Evolutionary conservation across 2,329 filamentous ascomycete species (phyloP), one percentile per base, ranked within the genome.

Genomic region (Oidium heveae): DNA sequence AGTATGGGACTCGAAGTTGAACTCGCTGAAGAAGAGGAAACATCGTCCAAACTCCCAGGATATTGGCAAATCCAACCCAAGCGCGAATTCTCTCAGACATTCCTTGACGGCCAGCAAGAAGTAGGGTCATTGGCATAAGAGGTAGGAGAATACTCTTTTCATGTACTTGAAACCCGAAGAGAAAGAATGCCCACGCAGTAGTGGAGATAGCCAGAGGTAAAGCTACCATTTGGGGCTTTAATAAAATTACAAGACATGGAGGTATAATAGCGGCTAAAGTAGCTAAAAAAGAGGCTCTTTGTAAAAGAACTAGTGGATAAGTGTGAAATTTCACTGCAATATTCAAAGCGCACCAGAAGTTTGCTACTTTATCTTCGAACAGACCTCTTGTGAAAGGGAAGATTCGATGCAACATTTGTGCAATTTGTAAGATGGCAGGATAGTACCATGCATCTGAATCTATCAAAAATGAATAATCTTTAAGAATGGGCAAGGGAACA

Each of bases 151-250:
- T 86, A 60, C 88, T 95, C 74, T 98, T 98, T 70, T 98, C 91
- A 63, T 98, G 91, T 0, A 98, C 93, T 65, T 98, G 91, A 66
- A 94, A 98, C 62, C 86, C 93, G 70, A 93, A 96, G 16, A 98
- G 72, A 66, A 96, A 98, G 72, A 98, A 98, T 0, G 84, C 89
- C 91, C 91, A 98, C 1, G 88, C 84, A 0, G 85, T 87, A 1
- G 84, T 75, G 1, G 88, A 82, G 56, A 96, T 77, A 0, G 85
- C 85, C 37, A 85, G 74, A 0, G 87, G 87, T 15, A 96, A 69
- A 4, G 91, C 72, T 44, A 81, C 76, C 61, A 82, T 88, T 51
- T 77, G 76, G 0, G 91, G 91, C 52, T 80, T 80, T 55, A 86
- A 65, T 65, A 94, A 84, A 32, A 96, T 74, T 52, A 94, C 74